Evolutionary conservation across 805 yeast species (phyloP), one percentile per base, ranked within the genome.

Genomic region (Barnettozyma botsteinii): DNA sequence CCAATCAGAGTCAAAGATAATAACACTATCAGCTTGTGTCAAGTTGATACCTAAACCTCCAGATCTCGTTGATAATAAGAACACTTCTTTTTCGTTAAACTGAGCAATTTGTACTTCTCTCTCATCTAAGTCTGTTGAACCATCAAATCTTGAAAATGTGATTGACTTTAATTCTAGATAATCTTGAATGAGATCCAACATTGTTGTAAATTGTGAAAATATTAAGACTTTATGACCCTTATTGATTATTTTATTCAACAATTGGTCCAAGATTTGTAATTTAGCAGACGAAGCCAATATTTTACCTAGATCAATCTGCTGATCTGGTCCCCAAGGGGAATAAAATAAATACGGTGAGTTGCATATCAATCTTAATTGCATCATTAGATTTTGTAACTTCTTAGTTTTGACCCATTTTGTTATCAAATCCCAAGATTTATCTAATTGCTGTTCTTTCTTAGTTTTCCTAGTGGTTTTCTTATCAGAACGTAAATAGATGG

Each of bases 1-100:
- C 96, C 97, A 91, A 56, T 91, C 98, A 41, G 87, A 83, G 55
- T 91, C 98, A 56, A 86, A 88, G 10, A 91, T 53, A 4, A 91
- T 75, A 1, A 93, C 98, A 2, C 95, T 81, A 48, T 93, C 97
- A 0, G 98, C 96, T 0, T 82, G 78, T 0, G 81, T 75, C 40
- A 91, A 66, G 55, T 91, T 91, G 31, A 91, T 77, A 5, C 98
- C 98, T 24, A 91, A 70, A 0, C 98, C 98, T 9, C 97, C 98
- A 1, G 98, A 91, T 46, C 98, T 70, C 0, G 98, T 93, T 12
- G 95, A 83, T 12, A 93, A 67, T 37, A 93, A 60, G 48, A 91
- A 91, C 1, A 88, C 69, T 21, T 66, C 61, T 12, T 52, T 58
- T 12, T 58, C 52, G 23, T 58, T 55, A 37, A 64, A 93, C 5